A percentile compares a stretch with the other conserved stretches of the same genome.
phyloP scores from a whole-genome alignment of 140 eudicot genomes.

The Anethum foeniculum region DNA sequence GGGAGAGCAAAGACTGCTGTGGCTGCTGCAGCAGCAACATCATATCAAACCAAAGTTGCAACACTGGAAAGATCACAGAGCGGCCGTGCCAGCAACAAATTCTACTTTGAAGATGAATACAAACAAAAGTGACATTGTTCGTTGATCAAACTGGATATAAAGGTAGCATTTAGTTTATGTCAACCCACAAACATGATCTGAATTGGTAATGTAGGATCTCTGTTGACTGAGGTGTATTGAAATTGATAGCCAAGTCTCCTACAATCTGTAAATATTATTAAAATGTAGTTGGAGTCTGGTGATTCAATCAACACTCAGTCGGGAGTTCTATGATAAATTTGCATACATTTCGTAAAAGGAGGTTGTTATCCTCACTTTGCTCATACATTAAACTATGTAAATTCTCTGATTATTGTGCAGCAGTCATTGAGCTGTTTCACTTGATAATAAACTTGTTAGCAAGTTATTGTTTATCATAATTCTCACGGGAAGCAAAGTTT shows the following conservation, averaged over 20 bases:
- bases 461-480: constrained; percentile 20
- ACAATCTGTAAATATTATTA: constrained; percentile 27
- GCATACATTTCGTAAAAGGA: constrained; percentile 3
- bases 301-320: constrained; percentile 25
- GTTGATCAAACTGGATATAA: constrained; percentile 14
- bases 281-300: neutral
- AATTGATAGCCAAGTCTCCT: constrained; percentile 14
- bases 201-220: constrained; percentile 24
- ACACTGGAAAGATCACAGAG: constrained; percentile 40
- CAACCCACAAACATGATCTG: constrained; percentile 24
- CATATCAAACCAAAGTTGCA: constrained; percentile 56
- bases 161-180: constrained; percentile 22
- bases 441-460: neutral
- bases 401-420: constrained; percentile 18
- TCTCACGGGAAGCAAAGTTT: constrained; percentile 20
- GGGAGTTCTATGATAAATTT: constrained; percentile 19
- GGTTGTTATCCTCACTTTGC: constrained; percentile 11
- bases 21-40: constrained; percentile 20
- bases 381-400: constrained; percentile 12
- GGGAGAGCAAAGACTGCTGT: constrained; percentile 44
- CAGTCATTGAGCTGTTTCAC: constrained; percentile 17
- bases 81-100: constrained; percentile 1
- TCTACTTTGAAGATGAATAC: constrained; percentile 6
- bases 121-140: constrained; percentile 13
- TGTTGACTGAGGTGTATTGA: constrained; percentile 20